Conservation (phyloP, 192 early-diverging fungal species). For the Backusella morwellensis region DNA sequence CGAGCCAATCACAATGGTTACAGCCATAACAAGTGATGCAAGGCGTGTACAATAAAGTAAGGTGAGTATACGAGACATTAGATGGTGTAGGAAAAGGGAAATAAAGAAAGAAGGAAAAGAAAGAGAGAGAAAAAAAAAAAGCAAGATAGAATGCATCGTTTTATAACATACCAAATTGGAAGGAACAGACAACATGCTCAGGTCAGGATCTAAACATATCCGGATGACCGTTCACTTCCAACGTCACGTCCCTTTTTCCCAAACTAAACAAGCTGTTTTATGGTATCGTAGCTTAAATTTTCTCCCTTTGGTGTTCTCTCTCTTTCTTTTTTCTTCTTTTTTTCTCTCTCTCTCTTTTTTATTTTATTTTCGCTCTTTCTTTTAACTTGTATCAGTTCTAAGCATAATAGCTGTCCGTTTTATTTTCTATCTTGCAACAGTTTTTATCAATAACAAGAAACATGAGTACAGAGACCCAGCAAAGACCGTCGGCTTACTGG, state of each 20-base stretch:
- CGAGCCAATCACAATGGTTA: slow-evolving; percentile 1
- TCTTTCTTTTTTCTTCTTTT: not conserved
- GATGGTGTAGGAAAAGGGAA: not conserved
- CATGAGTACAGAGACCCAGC: slow-evolving; percentile 3
- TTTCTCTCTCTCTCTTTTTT: not conserved
- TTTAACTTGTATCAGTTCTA: not conserved
- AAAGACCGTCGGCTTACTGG: slow-evolving; percentile 42
- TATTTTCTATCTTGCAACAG: slow-evolving; percentile 3
- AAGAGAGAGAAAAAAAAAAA: no score
- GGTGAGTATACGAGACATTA: not conserved
- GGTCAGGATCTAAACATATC: slow-evolving; percentile 6
- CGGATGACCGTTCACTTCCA: slow-evolving; percentile 5
- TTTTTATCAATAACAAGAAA: not conserved
- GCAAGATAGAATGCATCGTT: not conserved
- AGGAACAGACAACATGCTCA: slow-evolving; percentile 4
- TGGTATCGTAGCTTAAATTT: not conserved
- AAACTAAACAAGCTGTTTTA: not conserved
- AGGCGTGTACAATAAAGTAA: slow-evolving; percentile 12
- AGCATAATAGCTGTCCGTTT: not conserved
- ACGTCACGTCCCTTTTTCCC: not conserved
- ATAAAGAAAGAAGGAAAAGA: not conserved
- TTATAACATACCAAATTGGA: not conserved
- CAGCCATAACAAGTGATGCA: not conserved
- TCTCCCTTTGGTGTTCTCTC: not conserved
- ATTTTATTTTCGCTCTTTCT: not conserved